Evolutionary conservation across 2,329 filamentous ascomycete species (phyloP).

Genomic region (Emericellopsis cladophorae): DNA sequence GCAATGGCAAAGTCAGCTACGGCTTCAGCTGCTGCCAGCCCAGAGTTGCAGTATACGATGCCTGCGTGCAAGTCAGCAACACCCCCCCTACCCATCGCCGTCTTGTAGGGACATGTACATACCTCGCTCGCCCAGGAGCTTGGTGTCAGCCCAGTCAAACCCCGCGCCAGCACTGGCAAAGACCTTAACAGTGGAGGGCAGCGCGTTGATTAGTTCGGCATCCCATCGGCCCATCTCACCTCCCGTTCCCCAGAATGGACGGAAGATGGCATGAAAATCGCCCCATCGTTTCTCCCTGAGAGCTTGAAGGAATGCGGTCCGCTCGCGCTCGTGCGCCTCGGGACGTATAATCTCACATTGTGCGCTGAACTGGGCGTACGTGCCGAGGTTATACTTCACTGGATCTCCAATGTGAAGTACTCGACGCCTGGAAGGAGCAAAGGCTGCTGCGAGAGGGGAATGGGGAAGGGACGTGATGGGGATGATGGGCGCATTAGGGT

Average conservation of each 20-base stretch:
- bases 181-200: slow-evolving; percentile 43
- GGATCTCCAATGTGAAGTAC: not conserved
- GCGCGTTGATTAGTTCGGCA: slow-evolving; percentile 39
- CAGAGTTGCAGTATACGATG: slow-evolving; percentile 62
- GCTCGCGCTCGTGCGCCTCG: slow-evolving; percentile 32
- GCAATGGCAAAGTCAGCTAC: slow-evolving; percentile 61
- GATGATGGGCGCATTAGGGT: slow-evolving; percentile 22
- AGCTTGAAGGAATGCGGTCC: slow-evolving; percentile 33
- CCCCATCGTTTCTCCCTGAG: slow-evolving; percentile 40
- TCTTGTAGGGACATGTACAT: no score
- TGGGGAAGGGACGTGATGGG: slow-evolving; percentile 12
- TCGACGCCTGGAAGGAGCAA: not conserved
- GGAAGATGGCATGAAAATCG: slow-evolving; percentile 39
- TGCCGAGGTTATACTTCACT: slow-evolving; percentile 3
- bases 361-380: slow-evolving; percentile 15
- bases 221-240: slow-evolving; percentile 57
- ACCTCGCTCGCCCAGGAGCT: slow-evolving; percentile 48
- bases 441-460: slow-evolving; percentile 4
- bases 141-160: slow-evolving; percentile 54
- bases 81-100: no score
- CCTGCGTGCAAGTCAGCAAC: slow-evolving; percentile 21
- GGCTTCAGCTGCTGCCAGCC: slow-evolving; percentile 56
- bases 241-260: slow-evolving; percentile 51
- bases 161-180: slow-evolving; percentile 54
- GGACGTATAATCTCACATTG: slow-evolving; percentile 40